These are phyloP conservation scores for Eucalyptus lansdowneana DNA, from an alignment of 345 rosid species.

Conservation along the genomic window DNA sequence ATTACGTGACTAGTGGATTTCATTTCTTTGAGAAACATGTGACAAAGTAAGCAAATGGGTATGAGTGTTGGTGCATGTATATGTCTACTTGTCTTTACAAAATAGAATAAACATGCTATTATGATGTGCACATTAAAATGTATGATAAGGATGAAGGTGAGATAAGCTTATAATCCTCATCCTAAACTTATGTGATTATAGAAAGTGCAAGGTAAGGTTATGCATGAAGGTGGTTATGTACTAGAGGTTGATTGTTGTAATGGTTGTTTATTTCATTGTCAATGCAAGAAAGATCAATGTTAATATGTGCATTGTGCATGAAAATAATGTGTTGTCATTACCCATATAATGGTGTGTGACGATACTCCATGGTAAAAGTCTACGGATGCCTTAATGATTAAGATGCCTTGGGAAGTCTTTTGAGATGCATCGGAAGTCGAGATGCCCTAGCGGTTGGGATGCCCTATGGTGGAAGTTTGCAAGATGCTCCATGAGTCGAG, in stretches of 20 bases:
- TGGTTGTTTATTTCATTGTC: too few relatives aligned
- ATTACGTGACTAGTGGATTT: background rate
- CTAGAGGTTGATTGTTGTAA: background rate
- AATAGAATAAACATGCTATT: background rate
- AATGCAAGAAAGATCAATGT: background rate
- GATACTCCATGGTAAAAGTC: background rate
- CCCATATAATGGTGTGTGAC: background rate
- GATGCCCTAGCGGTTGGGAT: background rate
- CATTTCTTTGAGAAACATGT: background rate
- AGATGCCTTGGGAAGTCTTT: background rate
- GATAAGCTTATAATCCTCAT: background rate
- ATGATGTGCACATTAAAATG: background rate
- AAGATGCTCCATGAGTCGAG: background rate
- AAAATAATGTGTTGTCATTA: too few relatives aligned
- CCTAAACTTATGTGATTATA: background rate
- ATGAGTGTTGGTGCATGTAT: background rate
- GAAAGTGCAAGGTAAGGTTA: background rate
- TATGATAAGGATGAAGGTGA: background rate
- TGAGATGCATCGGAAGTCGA: too few relatives aligned
- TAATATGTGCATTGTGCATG: background rate
- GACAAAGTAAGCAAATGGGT: background rate
- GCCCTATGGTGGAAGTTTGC: background rate
- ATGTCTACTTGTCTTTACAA: background rate
- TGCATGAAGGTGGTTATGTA: background rate
- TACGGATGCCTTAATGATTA: too few relatives aligned